A percentile compares a stretch with the other conserved stretches of the same genome.
Evolutionary conservation across 164 flowering plant species (phyloP).

Genomic region (Vitis labrusca): DNA sequence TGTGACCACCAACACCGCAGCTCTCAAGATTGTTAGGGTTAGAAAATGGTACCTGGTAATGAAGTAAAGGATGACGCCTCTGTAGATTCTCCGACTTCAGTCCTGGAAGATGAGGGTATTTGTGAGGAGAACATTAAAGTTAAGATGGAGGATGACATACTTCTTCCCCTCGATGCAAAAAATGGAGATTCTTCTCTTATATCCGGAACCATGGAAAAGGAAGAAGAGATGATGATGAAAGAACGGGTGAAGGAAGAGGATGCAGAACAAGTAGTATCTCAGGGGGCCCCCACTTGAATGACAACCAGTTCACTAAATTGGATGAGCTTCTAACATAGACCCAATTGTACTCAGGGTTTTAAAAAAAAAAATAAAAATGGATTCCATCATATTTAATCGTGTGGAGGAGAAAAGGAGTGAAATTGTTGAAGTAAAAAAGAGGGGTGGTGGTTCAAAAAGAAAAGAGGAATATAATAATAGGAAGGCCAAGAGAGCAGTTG

Average conservation of each 20-base stretch:
- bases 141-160: slow-evolving; percentile 25
- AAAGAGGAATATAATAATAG: slow-evolving; percentile 63
- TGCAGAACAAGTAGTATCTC: slow-evolving; percentile 13
- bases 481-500: slow-evolving; percentile 90
- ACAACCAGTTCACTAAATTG: slow-evolving; percentile 62
- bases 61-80: too few species aligned
- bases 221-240: slow-evolving; percentile 62
- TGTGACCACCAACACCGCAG: too few species aligned
- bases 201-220: slow-evolving; percentile 57
- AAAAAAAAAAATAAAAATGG: slow-evolving; percentile 73
- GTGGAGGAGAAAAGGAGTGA: slow-evolving; percentile 36
- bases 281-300: slow-evolving; percentile 38
- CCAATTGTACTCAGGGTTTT: slow-evolving; percentile 72
- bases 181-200: slow-evolving; percentile 54
- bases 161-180: slow-evolving; percentile 28
- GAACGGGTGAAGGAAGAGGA: slow-evolving; percentile 54
- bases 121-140: neutral
- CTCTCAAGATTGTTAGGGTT: too few species aligned
- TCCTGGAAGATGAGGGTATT: too few species aligned
- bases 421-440: slow-evolving; percentile 31
- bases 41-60: too few species aligned
- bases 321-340: slow-evolving; percentile 90
- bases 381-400: slow-evolving; percentile 64
- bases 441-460: slow-evolving; percentile 70
- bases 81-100: too few species aligned